Evolutionary conservation across 2,329 filamentous ascomycete species (phyloP), one percentile per base, ranked within the genome.

Genomic region (Aspergillus transmontanensis): DNA sequence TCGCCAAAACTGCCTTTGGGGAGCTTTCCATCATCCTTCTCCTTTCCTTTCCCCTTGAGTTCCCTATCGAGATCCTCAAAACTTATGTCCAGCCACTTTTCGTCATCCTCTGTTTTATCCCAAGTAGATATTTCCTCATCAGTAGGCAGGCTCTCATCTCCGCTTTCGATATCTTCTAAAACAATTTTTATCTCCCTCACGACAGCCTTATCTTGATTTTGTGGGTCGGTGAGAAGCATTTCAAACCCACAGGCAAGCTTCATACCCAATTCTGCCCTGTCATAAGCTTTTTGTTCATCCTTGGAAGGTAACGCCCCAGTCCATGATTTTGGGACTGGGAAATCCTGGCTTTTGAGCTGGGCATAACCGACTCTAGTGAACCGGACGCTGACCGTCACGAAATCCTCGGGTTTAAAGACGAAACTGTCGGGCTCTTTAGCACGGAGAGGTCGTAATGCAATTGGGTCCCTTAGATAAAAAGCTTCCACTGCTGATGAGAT

Each of bases 301-400:
- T 67, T 74, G 23, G 72, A 48, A 4, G 77, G 81, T 6, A 85
- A 69, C 10, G 80, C 81, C 2, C 74, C 77, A 5, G 78, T 76
- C 82, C 85, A 89, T 4, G 83, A 81, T 2, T 88, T 88, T 0
- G 91, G 84, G 0, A 87, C 81, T 57, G 81, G 80, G 70, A 97
- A 97, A 28, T 90, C 86, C 75, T 99, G 95, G 19, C 92, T 93
- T 64, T 90, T 90, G 9, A 99, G 80, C 75, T 99, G 95, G 6
- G 96, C 95, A 74, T 92, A 99, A 2, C 96, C 87, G 0, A 96
- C 89, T 75, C 89, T 93, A 4, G 93, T 97, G 75, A 98, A 97
- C 51, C 86, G 89, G 34, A 92, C 86, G 70, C 91, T 94, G 32
- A 92, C 82, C 0, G 87, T 89, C 11, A 97, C 90, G 45, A 96